Conservation (phyloP, 1,284 basidiomycete genomes). For the Pseudozyma flocculosa region DNA sequence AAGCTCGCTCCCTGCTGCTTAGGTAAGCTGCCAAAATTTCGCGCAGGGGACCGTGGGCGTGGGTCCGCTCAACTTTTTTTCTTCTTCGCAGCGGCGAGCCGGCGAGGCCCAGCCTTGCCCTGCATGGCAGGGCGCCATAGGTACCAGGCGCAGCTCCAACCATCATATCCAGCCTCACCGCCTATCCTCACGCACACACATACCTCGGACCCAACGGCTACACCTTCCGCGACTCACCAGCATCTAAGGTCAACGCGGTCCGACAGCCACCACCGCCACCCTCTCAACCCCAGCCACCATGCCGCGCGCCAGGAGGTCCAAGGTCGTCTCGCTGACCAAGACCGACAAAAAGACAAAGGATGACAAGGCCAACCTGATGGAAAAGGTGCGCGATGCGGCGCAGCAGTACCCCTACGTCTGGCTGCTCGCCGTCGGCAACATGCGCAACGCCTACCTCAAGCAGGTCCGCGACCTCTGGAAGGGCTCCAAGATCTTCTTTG, state of each 20-base stretch:
- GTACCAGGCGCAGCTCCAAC: no score
- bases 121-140: no score
- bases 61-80: no score
- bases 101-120: no score
- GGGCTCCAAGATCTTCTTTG: slow-evolving; percentile 79
- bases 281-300: slow-evolving; percentile 26
- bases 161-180: no score
- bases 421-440: slow-evolving; percentile 89
- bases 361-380: slow-evolving; percentile 80
- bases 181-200: no score
- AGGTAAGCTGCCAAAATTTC: no score
- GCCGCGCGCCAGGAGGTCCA: slow-evolving; percentile 59
- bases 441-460: slow-evolving; percentile 92
- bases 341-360: slow-evolving; percentile 63
- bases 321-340: slow-evolving; percentile 63
- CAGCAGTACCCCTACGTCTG: slow-evolving; percentile 87
- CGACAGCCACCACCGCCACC: background rate
- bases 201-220: no score
- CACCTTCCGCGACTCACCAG: slow-evolving; percentile 5
- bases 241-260: no score
- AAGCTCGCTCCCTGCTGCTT: no score
- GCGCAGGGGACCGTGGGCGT: no score
- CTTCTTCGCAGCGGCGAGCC: no score
- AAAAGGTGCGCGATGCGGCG: slow-evolving; percentile 67
- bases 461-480: slow-evolving; percentile 91